Conservation (phyloP, 2,329 filamentous ascomycete genomes). For the Penicillium olsonii region DNA sequence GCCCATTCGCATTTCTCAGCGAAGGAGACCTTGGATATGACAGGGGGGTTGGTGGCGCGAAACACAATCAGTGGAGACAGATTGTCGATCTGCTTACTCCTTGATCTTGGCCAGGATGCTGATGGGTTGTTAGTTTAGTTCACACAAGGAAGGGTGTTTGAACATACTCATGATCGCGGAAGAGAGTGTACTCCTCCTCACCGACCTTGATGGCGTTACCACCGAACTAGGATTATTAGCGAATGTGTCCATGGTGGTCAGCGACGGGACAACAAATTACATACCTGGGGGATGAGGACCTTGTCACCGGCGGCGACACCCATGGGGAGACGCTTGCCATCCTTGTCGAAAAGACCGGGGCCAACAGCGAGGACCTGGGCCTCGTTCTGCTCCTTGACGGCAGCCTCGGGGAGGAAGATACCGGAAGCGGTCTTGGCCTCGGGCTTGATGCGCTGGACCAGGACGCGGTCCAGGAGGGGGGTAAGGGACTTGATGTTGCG, state of each 20-base stretch:
- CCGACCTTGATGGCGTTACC: slow-evolving; percentile 96
- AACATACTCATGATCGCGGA: slow-evolving; percentile 96
- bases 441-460: slow-evolving; percentile 96
- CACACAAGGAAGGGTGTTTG: background rate
- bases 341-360: slow-evolving; percentile 81
- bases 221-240: slow-evolving; percentile 66
- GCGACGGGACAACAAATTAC: slow-evolving; percentile 28
- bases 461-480: slow-evolving; percentile 95
- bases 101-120: slow-evolving; percentile 99
- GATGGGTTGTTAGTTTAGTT: slow-evolving; percentile 4
- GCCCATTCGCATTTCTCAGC: slow-evolving; percentile 19
- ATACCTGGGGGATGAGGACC: slow-evolving; percentile 91
- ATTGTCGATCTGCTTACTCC: slow-evolving; percentile 63
- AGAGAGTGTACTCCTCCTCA: slow-evolving; percentile 93
- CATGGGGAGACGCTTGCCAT: slow-evolving; percentile 84
- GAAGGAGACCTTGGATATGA: slow-evolving; percentile 7
- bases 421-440: slow-evolving; percentile 94
- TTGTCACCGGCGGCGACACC: slow-evolving; percentile 82
- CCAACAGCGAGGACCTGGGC: slow-evolving; percentile 94
- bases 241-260: background rate
- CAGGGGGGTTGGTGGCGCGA: slow-evolving; percentile 16
- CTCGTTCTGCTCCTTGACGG: slow-evolving; percentile 98
- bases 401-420: slow-evolving; percentile 96
- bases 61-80: slow-evolving; percentile 14
- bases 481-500: slow-evolving; percentile 94